Evolutionary conservation across 805 yeast genomes (phyloP).

Genomic region (Lipomyces kockii): DNA sequence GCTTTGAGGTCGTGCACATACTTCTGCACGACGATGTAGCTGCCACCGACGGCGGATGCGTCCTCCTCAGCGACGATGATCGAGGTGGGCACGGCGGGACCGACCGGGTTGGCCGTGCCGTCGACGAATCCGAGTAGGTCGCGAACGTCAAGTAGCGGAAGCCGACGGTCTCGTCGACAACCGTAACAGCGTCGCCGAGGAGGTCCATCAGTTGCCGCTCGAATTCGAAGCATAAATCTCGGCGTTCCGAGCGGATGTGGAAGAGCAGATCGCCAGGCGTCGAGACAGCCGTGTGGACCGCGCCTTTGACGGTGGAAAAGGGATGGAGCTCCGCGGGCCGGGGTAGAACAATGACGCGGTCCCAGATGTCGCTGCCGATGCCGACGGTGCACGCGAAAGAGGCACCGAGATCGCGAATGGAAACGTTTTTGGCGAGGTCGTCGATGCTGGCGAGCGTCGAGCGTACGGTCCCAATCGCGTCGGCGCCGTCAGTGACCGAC

Average conservation of each 20-base stretch:
- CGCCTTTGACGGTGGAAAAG: slow-evolving; percentile 37
- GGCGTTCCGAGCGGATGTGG: slow-evolving; percentile 37
- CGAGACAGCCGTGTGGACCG: slow-evolving; percentile 34
- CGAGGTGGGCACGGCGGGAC: slow-evolving; percentile 23
- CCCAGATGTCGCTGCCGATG: slow-evolving; percentile 37
- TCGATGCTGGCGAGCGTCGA: slow-evolving; percentile 20
- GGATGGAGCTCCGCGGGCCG: slow-evolving; percentile 38
- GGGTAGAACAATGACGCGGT: slow-evolving; percentile 19
- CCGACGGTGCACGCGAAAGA: slow-evolving; percentile 31
- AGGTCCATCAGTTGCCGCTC: slow-evolving; percentile 26
- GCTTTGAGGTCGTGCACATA: slow-evolving; percentile 36
- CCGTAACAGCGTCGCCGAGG: slow-evolving; percentile 33
- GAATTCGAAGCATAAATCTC: slow-evolving; percentile 39
- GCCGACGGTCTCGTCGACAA: slow-evolving; percentile 40
- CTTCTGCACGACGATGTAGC: slow-evolving; percentile 40
- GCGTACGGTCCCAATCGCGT: slow-evolving; percentile 8
- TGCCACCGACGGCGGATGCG: slow-evolving; percentile 34
- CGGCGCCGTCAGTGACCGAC: slow-evolving; percentile 8
- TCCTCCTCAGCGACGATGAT: slow-evolving; percentile 21
- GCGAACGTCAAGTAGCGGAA: slow-evolving; percentile 39
- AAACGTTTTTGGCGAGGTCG: slow-evolving; percentile 18
- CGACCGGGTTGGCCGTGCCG: slow-evolving; percentile 40
- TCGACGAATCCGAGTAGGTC: slow-evolving; percentile 41
- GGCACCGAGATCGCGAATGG: slow-evolving; percentile 21
- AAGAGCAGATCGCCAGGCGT: slow-evolving; percentile 40